Conservation (phyloP, 2,329 filamentous ascomycete species). For the Sarocladium kiliense region DNA sequence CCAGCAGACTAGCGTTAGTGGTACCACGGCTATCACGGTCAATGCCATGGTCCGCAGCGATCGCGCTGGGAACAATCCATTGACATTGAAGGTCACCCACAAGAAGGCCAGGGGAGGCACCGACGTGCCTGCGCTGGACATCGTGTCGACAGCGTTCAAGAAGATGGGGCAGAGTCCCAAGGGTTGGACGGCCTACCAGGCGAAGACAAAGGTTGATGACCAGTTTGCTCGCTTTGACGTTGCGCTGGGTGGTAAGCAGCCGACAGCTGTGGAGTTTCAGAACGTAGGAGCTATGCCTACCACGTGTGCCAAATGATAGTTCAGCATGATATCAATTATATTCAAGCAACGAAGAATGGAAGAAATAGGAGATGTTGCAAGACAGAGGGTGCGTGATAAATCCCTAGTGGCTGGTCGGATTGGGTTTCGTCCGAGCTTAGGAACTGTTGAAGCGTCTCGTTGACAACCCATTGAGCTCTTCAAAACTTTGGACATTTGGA, state of each 20-base stretch:
- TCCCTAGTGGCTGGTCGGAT: too few species aligned
- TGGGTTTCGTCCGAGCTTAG: too few species aligned
- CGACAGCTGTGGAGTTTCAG: conserved; percentile 6
- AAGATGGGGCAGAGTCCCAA: conserved; percentile 1
- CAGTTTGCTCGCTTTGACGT: conserved; percentile 5
- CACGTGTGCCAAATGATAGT: background rate
- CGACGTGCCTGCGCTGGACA: background rate
- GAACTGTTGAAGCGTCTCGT: too few species aligned
- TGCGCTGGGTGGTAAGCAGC: conserved; percentile 8
- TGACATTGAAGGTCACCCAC: conserved; percentile 9
- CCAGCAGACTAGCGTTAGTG: background rate
- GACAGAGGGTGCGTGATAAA: too few species aligned
- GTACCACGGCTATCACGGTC: background rate
- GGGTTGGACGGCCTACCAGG: conserved; percentile 8
- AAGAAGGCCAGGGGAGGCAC: conserved; percentile 1
- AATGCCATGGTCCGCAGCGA: conserved; percentile 10
- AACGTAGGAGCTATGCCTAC: background rate
- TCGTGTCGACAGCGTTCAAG: background rate
- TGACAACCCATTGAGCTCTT: too few species aligned
- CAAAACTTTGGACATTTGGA: too few species aligned
- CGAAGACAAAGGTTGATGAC: background rate
- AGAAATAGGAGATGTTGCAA: too few species aligned
- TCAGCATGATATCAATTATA: too few species aligned
- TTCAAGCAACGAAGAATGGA: background rate
- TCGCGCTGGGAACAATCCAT: background rate